Conservation (phyloP, 371 early-diverging fungal genomes). For the Cokeromyces recurvatus region DNA sequence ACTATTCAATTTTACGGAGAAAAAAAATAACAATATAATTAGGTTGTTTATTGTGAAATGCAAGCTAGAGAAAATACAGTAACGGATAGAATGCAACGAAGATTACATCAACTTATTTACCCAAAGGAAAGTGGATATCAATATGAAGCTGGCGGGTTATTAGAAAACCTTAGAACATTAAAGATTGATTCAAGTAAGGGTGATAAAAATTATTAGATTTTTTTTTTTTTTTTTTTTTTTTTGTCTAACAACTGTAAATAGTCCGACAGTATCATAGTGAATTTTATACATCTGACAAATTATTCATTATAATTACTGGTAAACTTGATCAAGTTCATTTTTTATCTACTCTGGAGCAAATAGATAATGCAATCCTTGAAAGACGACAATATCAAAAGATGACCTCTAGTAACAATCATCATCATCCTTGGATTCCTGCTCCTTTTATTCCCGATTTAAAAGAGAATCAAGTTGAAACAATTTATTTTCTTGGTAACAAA, state of each 20-base stretch:
- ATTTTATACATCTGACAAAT: conserved; percentile 55
- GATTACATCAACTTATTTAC: conserved; percentile 44
- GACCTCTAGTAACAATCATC: too few relatives aligned
- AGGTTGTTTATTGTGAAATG: conserved; percentile 36
- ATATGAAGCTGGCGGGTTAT: conserved; percentile 49
- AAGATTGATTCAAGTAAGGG: conserved; percentile 40
- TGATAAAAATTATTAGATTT: neutral
- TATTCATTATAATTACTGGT: conserved; percentile 49
- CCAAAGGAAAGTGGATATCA: conserved; percentile 51
- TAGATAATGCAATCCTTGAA: conserved; percentile 46
- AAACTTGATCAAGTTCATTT: conserved; percentile 35
- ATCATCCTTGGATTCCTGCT: conserved; percentile 44
- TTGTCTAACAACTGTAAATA: conserved; percentile 5
- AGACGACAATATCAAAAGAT: too few relatives aligned
- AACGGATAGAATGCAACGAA: conserved; percentile 14
- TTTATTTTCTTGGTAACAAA: conserved; percentile 50
- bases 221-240: too few relatives aligned
- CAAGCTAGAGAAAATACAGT: conserved; percentile 25
- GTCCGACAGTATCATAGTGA: conserved; percentile 43
- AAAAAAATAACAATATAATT: too few relatives aligned
- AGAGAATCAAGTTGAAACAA: conserved; percentile 25
- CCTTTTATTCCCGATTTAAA: conserved; percentile 31
- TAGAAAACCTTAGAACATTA: conserved; percentile 31
- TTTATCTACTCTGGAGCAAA: conserved; percentile 32
- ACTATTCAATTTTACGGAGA: too few relatives aligned